phyloP scores from a whole-genome alignment of 2,329 filamentous ascomycete species.

The Thermothelomyces thermophilus region DNA sequence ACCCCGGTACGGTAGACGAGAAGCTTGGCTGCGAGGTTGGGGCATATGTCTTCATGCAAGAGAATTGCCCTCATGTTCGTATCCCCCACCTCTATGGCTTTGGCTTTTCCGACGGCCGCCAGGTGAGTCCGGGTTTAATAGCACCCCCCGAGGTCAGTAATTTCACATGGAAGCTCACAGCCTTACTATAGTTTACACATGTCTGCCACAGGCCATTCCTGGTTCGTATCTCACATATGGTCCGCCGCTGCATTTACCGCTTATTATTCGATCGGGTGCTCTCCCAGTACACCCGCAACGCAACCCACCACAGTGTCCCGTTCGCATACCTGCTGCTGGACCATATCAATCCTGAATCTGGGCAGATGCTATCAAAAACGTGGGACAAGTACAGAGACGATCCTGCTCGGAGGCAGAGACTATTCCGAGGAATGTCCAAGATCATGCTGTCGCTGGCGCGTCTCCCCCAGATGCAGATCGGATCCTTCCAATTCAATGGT shows the following conservation, averaged over 20 bases:
- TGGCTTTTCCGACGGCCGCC: not conserved
- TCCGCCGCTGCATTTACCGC: not conserved
- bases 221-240: not conserved
- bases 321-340: constrained; percentile 27
- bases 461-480: constrained; percentile 26
- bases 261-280: not conserved
- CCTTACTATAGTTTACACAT: not conserved
- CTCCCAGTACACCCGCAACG: not conserved
- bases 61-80: not conserved
- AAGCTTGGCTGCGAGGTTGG: constrained; percentile 29
- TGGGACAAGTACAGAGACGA: constrained; percentile 23
- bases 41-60: not conserved
- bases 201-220: not conserved
- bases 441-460: constrained; percentile 28
- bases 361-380: constrained; percentile 28
- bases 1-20: constrained; percentile 37
- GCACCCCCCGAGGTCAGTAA: not conserved
- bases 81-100: constrained; percentile 2
- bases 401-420: constrained; percentile 22
- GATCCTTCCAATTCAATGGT: constrained; percentile 22
- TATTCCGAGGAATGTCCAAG: constrained; percentile 28
- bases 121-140: not conserved
- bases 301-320: not conserved
- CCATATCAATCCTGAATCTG: constrained; percentile 20
- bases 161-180: no score